Evolutionary conservation across 495 filamentous ascomycete species (phyloP), one percentile per base, ranked within the genome.

Genomic region (Penicillium dipodomyicola): DNA sequence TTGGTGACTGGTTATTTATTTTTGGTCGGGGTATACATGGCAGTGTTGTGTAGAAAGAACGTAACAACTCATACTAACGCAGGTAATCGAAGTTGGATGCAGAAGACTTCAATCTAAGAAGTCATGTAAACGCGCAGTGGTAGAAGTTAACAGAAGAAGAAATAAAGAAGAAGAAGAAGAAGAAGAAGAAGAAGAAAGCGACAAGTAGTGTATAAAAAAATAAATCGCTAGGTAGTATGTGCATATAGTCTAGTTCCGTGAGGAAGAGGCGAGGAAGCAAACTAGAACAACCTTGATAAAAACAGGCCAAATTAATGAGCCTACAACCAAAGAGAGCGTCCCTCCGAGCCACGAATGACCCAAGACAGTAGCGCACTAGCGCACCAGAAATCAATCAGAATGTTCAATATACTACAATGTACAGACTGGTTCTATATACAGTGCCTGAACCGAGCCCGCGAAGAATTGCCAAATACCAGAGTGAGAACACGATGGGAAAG

Each of bases 361-460:
- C 23, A 5, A 25, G 23, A 23, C 22, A 23, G 23, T 6, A 25
- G 3, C 12, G 2, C 15, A 39, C 15, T 33, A 15, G 14, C 6
- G 2, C 15, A 39, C 15, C 35, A 39, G 6, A 9, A 39, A 8
- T 39, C 45, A 32, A 49, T 29, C 30, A 52, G 6, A 61, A 49
- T 49, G 14, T 46, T 54, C 30, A 50, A 51, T 63, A 63, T 63
- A 55, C 55, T 64, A 61, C 61, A 64, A 56, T 46, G 30, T 27
- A 58, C 32, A 17, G 35, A 43, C 53, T 27, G 52, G 55, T 39
- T 37, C 59, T 61, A 61, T 61, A 45, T 61, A 61, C 59, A 61
- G 19, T 51, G 15, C 32, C 37, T 25, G 14, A 29, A 54, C 33
- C 45, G 20, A 50, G 27, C 43, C 29, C 9, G 11, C 39, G 22